Evolutionary conservation across 352 stramenopile genomes (phyloP).

Genomic region (Phytophthora sojae): DNA sequence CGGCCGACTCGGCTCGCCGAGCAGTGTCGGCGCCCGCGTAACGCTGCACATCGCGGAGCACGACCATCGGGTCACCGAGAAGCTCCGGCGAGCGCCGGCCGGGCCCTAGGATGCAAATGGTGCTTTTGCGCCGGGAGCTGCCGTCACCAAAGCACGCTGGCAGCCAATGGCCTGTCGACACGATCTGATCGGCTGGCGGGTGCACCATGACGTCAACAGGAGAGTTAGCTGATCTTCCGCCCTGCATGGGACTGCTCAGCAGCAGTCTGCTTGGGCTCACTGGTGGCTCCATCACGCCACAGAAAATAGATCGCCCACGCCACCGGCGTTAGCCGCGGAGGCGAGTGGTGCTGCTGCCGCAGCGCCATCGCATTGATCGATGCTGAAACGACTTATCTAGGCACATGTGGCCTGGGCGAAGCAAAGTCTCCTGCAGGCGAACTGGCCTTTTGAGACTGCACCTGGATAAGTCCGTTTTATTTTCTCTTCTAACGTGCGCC

Average conservation of each 20-base stretch:
- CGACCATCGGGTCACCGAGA: constrained; percentile 19
- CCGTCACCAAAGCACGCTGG: not conserved
- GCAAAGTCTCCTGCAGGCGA: not conserved
- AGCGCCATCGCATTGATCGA: not conserved
- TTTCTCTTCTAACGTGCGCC: not conserved
- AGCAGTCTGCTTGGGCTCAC: not conserved
- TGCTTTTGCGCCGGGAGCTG: not conserved
- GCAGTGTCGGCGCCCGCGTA: not conserved
- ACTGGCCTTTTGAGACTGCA: not conserved
- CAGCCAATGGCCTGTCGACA: constrained; percentile 23
- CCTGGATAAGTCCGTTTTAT: not conserved
- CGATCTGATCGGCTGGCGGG: constrained; percentile 13
- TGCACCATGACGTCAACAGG: not conserved
- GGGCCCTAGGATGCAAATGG: not conserved
- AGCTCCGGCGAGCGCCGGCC: constrained; percentile 2
- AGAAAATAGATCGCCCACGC: not conserved
- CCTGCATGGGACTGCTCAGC: not conserved
- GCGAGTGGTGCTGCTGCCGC: no score
- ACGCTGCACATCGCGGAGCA: constrained; percentile 25
- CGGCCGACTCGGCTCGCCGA: not conserved
- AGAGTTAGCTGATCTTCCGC: constrained; percentile 18
- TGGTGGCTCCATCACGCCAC: not conserved
- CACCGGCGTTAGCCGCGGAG: not conserved
- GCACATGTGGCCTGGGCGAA: constrained; percentile 1
- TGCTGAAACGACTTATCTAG: not conserved